A percentile compares a stretch with the other conserved stretches of the same genome.
Evolutionary conservation across 495 filamentous ascomycete genomes (phyloP).

Genomic region (Xylaria acuta): DNA sequence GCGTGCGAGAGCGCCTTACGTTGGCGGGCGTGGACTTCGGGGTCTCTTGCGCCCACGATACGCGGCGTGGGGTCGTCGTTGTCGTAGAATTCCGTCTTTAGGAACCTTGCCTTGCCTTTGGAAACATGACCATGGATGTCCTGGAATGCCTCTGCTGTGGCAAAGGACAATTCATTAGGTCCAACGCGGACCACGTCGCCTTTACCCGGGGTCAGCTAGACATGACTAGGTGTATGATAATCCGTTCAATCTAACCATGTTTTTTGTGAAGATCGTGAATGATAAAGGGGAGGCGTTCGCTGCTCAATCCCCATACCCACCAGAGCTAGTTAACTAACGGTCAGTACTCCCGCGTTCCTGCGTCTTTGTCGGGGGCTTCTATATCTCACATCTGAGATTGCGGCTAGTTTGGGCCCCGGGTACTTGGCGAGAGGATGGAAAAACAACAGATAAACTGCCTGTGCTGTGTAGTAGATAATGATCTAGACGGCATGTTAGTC

Average conservation of each 20-base stretch:
- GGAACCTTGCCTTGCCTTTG: constrained; percentile 20
- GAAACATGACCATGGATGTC: constrained; percentile 27
- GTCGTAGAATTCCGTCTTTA: constrained; percentile 25
- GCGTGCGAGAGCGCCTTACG: constrained; percentile 51
- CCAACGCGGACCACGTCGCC: constrained; percentile 25
- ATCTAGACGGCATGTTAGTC: not conserved
- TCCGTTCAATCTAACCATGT: constrained; percentile 15
- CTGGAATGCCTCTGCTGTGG: constrained; percentile 19
- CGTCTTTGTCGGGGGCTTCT: not conserved
- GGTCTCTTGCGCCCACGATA: constrained; percentile 16
- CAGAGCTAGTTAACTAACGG: constrained; percentile 10
- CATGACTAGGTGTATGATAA: too few relatives aligned
- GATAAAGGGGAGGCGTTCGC: constrained; percentile 22
- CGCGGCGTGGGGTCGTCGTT: constrained; percentile 23
- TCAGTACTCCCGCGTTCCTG: not conserved
- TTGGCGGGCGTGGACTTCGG: constrained; percentile 39
- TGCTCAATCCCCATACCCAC: constrained; percentile 20
- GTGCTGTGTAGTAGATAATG: constrained; percentile 3
- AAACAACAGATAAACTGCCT: constrained; percentile 8
- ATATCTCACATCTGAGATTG: constrained; percentile 17
- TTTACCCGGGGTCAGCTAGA: not conserved
- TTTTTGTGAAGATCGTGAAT: constrained; percentile 19
- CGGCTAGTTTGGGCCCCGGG: constrained; percentile 23
- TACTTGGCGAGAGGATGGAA: constrained; percentile 29
- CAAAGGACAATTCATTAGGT: constrained; percentile 28